Percentiles rank a stretch among this genome's conserved stretches.
Evolutionary conservation across 2,329 filamentous ascomycete species (phyloP).

Genomic region (Colletotrichum sp.): DNA sequence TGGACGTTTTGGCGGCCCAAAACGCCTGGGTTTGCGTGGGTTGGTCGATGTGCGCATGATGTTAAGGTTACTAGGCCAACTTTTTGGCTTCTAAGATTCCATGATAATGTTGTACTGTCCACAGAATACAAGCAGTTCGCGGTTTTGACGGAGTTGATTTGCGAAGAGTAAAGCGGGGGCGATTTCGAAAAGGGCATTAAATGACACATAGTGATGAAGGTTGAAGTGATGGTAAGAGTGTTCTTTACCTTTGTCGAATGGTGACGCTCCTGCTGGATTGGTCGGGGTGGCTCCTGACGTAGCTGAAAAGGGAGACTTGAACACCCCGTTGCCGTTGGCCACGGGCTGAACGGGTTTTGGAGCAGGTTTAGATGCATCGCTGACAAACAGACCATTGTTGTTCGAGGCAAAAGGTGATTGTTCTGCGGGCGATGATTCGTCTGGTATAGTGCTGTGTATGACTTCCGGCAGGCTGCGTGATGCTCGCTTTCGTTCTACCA

Average conservation of each 20-base stretch:
- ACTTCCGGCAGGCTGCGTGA: constrained; percentile 55
- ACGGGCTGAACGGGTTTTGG: not conserved
- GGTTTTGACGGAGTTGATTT: not conserved
- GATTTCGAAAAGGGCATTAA: not conserved
- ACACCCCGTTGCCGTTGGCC: not conserved
- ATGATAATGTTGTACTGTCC: not conserved
- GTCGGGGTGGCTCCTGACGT: not conserved
- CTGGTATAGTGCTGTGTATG: constrained; percentile 61
- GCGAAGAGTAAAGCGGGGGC: not conserved
- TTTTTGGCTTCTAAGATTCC: not conserved
- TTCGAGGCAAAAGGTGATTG: not conserved
- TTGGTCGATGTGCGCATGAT: not conserved
- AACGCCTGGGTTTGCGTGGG: not conserved
- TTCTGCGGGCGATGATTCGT: constrained; percentile 30
- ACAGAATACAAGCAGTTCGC: not conserved
- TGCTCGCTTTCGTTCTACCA: constrained; percentile 67
- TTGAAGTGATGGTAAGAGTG: not conserved
- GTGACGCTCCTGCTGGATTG: not conserved
- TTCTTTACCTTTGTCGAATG: constrained; percentile 14
- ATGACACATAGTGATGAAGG: not conserved
- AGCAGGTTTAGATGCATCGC: not conserved
- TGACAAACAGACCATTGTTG: not conserved
- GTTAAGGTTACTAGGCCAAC: not conserved
- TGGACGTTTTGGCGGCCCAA: not conserved
- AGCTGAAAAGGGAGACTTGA: not conserved